Conservation (phyloP, 2,329 filamentous ascomycete genomes). For the Emergomyces africanus region DNA sequence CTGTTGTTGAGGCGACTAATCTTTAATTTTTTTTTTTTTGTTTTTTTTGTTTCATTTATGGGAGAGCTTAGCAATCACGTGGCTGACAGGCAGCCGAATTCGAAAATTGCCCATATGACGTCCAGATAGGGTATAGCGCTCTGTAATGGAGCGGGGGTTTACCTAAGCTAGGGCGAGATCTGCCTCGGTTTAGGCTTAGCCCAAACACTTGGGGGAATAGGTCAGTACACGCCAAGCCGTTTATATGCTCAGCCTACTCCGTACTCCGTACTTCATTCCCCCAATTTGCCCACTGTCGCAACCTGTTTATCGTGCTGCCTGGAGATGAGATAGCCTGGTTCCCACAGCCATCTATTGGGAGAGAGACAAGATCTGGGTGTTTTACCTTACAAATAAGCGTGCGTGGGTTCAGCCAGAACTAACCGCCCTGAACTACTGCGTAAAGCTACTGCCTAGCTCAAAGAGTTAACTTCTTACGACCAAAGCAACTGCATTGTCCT, state of each 20-base stretch:
- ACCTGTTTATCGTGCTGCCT: background rate
- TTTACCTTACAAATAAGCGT: background rate
- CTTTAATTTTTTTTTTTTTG: no score
- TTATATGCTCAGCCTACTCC: background rate
- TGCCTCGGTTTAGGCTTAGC: background rate
- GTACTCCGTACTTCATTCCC: background rate
- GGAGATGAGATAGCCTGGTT: background rate
- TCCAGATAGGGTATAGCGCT: background rate
- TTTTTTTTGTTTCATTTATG: no score
- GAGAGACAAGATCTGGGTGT: background rate
- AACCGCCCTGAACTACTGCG: background rate
- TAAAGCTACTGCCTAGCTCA: slow-evolving; percentile 1
- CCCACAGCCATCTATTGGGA: background rate
- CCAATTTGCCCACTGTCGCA: background rate
- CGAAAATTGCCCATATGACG: background rate
- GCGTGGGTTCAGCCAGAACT: background rate
- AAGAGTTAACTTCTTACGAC: background rate
- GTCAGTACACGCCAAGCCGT: no score
- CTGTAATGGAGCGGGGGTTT: background rate
- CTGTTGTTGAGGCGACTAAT: no score
- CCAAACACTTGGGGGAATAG: no score
- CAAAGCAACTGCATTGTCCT: background rate
- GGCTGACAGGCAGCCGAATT: background rate
- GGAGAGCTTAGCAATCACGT: background rate
- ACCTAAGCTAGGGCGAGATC: background rate